Evolutionary conservation across 2,329 filamentous ascomycete species (phyloP).

Genomic region (Phoma sp.): DNA sequence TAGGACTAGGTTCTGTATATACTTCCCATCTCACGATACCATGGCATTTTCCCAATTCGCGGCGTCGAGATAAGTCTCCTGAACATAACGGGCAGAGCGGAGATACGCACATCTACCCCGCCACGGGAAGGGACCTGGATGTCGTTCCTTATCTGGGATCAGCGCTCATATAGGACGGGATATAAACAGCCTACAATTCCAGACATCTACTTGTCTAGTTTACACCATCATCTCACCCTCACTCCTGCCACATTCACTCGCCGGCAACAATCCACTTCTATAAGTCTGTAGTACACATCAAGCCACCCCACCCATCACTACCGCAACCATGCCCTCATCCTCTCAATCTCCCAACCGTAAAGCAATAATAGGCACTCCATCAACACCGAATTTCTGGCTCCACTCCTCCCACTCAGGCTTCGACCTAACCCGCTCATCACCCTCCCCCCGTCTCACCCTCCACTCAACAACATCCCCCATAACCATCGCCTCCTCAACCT

Average conservation of each 20-base stretch:
- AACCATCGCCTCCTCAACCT: slow-evolving; percentile 46
- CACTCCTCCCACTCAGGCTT: slow-evolving; percentile 54
- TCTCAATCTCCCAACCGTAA: slow-evolving; percentile 29
- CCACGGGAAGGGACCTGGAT: slow-evolving; percentile 13
- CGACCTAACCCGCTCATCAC: slow-evolving; percentile 54
- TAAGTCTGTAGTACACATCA: too few species aligned
- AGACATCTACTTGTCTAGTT: too few species aligned
- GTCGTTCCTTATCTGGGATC: slow-evolving; percentile 22
- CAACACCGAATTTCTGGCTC: slow-evolving; percentile 58
- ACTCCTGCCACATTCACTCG: too few species aligned
- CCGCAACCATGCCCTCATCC: slow-evolving; percentile 1
- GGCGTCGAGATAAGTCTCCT: not conserved
- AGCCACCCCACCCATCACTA: not conserved
- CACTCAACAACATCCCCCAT: slow-evolving; percentile 38
- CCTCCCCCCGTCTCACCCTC: slow-evolving; percentile 20
- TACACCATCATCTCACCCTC: too few species aligned
- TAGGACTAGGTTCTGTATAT: too few species aligned
- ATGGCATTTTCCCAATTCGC: too few species aligned
- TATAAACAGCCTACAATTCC: not conserved
- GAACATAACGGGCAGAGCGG: not conserved
- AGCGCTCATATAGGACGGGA: not conserved
- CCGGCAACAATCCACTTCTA: too few species aligned
- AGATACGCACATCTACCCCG: slow-evolving; percentile 26
- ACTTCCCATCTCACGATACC: too few species aligned
- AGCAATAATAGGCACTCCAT: slow-evolving; percentile 51